Evolutionary conservation across 2,329 filamentous ascomycete species (phyloP).

Genomic region (Fusarium citri): DNA sequence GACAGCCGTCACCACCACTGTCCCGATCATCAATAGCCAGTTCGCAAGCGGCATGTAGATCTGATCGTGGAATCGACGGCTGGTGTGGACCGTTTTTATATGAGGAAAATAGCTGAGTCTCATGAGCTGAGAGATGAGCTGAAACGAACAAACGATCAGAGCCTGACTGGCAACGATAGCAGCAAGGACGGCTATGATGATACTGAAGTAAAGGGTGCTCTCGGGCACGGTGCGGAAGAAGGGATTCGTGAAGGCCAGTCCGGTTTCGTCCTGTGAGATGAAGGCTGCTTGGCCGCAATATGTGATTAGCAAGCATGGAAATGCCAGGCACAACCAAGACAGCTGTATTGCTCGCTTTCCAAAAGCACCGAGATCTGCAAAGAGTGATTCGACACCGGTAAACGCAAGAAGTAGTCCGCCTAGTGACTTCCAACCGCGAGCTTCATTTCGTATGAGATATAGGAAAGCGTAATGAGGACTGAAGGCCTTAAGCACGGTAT

Average conservation of each 20-base stretch:
- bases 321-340: slow-evolving; percentile 76
- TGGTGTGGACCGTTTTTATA: slow-evolving; percentile 78
- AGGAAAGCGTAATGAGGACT: slow-evolving; percentile 69
- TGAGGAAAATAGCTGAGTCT: slow-evolving; percentile 78
- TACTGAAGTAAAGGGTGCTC: slow-evolving; percentile 73
- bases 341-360: slow-evolving; percentile 76
- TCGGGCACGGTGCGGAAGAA: slow-evolving; percentile 78
- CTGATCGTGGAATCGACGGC: slow-evolving; percentile 76
- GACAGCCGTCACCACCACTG: slow-evolving; percentile 77
- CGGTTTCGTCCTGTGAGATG: slow-evolving; percentile 68
- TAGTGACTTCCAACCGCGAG: slow-evolving; percentile 71
- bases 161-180: slow-evolving; percentile 83
- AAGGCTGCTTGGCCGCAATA: slow-evolving; percentile 82
- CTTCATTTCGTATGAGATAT: slow-evolving; percentile 69
- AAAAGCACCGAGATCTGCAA: slow-evolving; percentile 83
- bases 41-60: slow-evolving; percentile 81
- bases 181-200: slow-evolving; percentile 76
- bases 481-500: slow-evolving; percentile 67
- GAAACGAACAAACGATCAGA: slow-evolving; percentile 81
- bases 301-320: slow-evolving; percentile 73
- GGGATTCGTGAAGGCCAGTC: slow-evolving; percentile 65
- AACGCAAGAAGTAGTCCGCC: slow-evolving; percentile 81
- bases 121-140: slow-evolving; percentile 78
- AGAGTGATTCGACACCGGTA: slow-evolving; percentile 82
- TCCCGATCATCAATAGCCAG: slow-evolving; percentile 81